Percentiles rank a stretch among this genome's conserved stretches.
phyloP scores from a whole-genome alignment of 768 basidiomycete species.

The Mycena galopus region DNA sequence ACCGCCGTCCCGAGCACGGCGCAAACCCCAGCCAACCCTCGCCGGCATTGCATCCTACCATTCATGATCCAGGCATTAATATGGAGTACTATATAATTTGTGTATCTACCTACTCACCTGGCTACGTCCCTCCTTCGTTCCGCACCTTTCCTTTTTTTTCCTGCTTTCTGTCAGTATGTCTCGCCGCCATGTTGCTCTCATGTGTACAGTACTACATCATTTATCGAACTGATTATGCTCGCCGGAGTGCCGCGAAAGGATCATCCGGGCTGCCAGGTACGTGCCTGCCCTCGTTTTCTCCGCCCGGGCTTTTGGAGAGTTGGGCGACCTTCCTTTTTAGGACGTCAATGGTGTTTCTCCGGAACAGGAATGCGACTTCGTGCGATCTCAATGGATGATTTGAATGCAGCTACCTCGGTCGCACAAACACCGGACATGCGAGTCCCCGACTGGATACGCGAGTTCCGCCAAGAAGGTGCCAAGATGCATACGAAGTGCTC shows the following conservation, averaged over 20 bases:
- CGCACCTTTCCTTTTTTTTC: not conserved
- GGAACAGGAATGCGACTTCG: slow-evolving; percentile 6
- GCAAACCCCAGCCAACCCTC: not conserved
- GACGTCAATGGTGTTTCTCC: slow-evolving; percentile 17
- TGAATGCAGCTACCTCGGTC: not conserved
- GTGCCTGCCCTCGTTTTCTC: not conserved
- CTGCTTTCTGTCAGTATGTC: slow-evolving; percentile 2
- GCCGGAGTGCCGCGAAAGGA: not conserved
- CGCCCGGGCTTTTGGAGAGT: not conserved
- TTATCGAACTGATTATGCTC: slow-evolving; percentile 19
- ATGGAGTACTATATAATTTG: slow-evolving; percentile 17
- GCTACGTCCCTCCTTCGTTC: slow-evolving; percentile 15
- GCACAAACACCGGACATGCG: too few species aligned
- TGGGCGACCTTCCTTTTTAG: not conserved
- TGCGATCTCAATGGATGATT: not conserved
- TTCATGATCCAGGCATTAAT: slow-evolving; percentile 20
- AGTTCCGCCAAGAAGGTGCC: slow-evolving; percentile 13
- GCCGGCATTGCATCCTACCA: slow-evolving; percentile 4
- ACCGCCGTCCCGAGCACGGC: not conserved
- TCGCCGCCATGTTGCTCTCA: slow-evolving; percentile 24
- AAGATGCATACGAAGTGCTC: slow-evolving; percentile 10
- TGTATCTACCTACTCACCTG: slow-evolving; percentile 22
- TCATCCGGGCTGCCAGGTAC: not conserved
- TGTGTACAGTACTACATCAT: slow-evolving; percentile 30
- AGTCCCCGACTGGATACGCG: not conserved